Evolutionary conservation across 164 flowering plant species (phyloP), one percentile per base, ranked within the genome.

Genomic region (Tetrastigma voinierianum): DNA sequence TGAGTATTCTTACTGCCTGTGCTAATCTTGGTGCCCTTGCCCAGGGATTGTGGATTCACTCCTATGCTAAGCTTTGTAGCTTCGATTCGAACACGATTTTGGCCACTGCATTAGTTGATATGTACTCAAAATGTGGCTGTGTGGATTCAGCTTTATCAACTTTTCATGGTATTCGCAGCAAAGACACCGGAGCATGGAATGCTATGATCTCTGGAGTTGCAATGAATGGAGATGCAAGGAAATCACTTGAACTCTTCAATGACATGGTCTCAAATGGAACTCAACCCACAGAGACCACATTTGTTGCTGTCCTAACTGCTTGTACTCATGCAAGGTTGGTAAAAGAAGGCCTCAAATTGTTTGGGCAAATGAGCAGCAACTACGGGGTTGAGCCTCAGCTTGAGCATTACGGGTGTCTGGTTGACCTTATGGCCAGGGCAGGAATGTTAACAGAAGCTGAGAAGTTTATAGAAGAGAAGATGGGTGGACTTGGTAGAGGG

Each of bases 111-210:
- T 61, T 89, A 62, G 76, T 78, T 10, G 89, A 87, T 64, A 84
- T 87, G 90, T 87, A 87, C 62, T 79, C 87, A 11, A 87, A 81
- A 77, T 89, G 90, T 48, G 90, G 92, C 14, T 66, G 68, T 65
- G 20, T 84, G 54, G 80, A 79, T 1, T 72, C 77, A 45, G 92
- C 96, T 46, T 59, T 80, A 45, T 68, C 74, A 2, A 82, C 86
- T 58, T 89, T 90, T 68, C 77, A 83, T 57, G 76, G 69, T n/a
- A 87, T 83, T 46, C 40, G 23, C 10, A 58, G 67, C 3, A 89
- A 83, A 72, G 92, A 87, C 74, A 74, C 74, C 3, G 78, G 73
- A 48, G 77, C 90, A 9, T 89, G 95, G 95, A 89, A 84, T 70
- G 88, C 90, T 2, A 82, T 89, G 59, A 87, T 89, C 47, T 78